Conservation (phyloP, 139 green algal genomes). For the Dunaliella primolecta region DNA sequence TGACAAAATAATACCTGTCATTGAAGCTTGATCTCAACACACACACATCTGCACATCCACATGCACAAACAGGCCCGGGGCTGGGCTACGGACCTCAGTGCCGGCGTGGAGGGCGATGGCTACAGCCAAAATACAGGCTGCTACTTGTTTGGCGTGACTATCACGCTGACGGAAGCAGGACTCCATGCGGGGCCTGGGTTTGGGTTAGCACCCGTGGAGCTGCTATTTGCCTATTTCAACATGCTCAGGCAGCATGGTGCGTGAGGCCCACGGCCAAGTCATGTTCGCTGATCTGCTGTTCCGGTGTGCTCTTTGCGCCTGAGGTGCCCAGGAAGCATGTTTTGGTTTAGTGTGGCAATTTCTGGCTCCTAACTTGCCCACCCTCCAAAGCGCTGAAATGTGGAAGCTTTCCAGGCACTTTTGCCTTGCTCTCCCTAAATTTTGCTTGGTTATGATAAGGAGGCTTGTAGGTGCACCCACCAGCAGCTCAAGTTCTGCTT, state of each 20-base stretch:
- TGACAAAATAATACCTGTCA: too few relatives aligned
- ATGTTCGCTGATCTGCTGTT: background rate
- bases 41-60: background rate
- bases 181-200: constrained; percentile 64
- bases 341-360: background rate
- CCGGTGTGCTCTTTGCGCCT: background rate
- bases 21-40: too few relatives aligned
- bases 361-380: too few relatives aligned
- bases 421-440: too few relatives aligned
- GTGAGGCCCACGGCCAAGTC: too few relatives aligned
- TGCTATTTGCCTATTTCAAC: constrained; percentile 84
- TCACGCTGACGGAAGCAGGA: constrained; percentile 80
- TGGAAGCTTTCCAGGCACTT: too few relatives aligned
- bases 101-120: constrained; percentile 76
- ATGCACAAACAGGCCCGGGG: constrained; percentile 38
- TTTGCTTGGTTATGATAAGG: too few relatives aligned
- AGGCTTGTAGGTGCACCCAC: too few relatives aligned
- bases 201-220: constrained; percentile 59
- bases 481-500: too few relatives aligned
- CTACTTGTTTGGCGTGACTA: constrained; percentile 74
- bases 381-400: too few relatives aligned
- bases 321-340: background rate
- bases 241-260: constrained; percentile 67
- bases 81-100: constrained; percentile 80
- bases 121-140: constrained; percentile 56